Evolutionary conservation across 768 basidiomycete species (phyloP).

Genomic region (Pleurotus tuoliensis): DNA sequence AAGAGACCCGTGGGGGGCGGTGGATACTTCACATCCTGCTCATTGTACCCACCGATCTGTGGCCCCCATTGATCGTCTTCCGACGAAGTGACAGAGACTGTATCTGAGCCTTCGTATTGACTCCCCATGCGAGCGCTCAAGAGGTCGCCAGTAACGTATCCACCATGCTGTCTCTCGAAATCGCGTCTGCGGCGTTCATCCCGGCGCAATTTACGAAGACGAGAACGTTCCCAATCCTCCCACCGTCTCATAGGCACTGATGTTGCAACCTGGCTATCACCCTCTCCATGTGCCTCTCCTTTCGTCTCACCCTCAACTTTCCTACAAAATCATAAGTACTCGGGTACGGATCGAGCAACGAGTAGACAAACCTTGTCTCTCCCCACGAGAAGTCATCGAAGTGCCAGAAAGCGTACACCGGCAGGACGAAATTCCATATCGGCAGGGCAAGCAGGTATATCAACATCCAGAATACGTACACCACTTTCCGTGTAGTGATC

Average conservation of each 20-base stretch:
- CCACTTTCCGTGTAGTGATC: slow-evolving; percentile 89
- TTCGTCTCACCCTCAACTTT: slow-evolving; percentile 93
- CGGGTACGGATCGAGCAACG: slow-evolving; percentile 18
- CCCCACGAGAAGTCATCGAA: slow-evolving; percentile 99
- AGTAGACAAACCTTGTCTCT: slow-evolving; percentile 71
- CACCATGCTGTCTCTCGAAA: slow-evolving; percentile 75
- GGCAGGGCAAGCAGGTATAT: slow-evolving; percentile 91
- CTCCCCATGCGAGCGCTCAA: slow-evolving; percentile 53
- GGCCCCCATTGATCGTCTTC: slow-evolving; percentile 96
- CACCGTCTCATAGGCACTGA: slow-evolving; percentile 92
- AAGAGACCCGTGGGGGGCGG: slow-evolving; percentile 80
- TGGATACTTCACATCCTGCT: slow-evolving; percentile 71
- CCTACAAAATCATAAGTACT: slow-evolving; percentile 35
- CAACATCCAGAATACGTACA: slow-evolving; percentile 98
- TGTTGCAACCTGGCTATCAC: slow-evolving; percentile 47
- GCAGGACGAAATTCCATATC: slow-evolving; percentile 93
- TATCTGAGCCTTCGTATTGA: slow-evolving; percentile 78
- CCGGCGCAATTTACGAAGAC: slow-evolving; percentile 84
- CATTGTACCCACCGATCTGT: slow-evolving; percentile 95
- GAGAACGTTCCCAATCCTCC: slow-evolving; percentile 99
- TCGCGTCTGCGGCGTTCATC: slow-evolving; percentile 82
- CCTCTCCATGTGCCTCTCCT: slow-evolving; percentile 71
- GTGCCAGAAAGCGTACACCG: slow-evolving; percentile 97
- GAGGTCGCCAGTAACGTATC: slow-evolving; percentile 58
- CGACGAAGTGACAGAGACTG: slow-evolving; percentile 74